Conservation (phyloP, 1,284 basidiomycete species). For the Chalciporus sp. region DNA sequence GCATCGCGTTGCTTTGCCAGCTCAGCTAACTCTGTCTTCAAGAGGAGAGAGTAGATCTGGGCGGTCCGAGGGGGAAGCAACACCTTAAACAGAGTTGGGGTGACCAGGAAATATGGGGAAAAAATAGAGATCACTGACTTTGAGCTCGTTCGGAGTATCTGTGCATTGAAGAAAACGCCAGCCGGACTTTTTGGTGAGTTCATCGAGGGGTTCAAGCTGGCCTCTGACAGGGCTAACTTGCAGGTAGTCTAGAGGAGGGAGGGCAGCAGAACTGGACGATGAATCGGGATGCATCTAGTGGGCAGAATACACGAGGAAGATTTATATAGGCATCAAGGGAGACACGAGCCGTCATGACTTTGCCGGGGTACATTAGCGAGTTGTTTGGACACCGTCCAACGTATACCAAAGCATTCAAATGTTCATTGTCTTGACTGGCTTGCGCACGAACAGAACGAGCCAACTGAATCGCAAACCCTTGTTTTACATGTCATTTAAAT, state of each 20-base stretch:
- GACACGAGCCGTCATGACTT: background rate
- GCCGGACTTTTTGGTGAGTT: slow-evolving; percentile 49
- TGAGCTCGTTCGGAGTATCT: slow-evolving; percentile 72
- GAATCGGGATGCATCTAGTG: slow-evolving; percentile 26
- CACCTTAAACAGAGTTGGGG: slow-evolving; percentile 44
- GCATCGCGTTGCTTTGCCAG: slow-evolving; percentile 55
- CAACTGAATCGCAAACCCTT: too few relatives aligned
- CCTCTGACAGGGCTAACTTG: slow-evolving; percentile 68
- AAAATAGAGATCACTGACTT: slow-evolving; percentile 41
- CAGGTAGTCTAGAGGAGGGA: slow-evolving; percentile 51
- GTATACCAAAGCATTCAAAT: too few relatives aligned
- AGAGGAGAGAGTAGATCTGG: slow-evolving; percentile 63
- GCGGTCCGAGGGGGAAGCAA: slow-evolving; percentile 72
- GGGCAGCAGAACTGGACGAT: slow-evolving; percentile 24
- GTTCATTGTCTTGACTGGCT: too few relatives aligned
- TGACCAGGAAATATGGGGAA: slow-evolving; percentile 10
- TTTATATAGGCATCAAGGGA: background rate
- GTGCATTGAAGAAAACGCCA: slow-evolving; percentile 75
- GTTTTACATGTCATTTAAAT: too few relatives aligned
- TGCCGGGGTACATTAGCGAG: slow-evolving; percentile 7
- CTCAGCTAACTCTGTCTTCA: slow-evolving; percentile 61
- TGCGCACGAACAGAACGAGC: too few relatives aligned
- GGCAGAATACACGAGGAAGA: slow-evolving; percentile 1
- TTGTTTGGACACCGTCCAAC: background rate
- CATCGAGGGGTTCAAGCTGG: slow-evolving; percentile 65